Base-by-base conservation (phyloP, 331 rosid species). In the Phaseolus coccineus region DNA sequence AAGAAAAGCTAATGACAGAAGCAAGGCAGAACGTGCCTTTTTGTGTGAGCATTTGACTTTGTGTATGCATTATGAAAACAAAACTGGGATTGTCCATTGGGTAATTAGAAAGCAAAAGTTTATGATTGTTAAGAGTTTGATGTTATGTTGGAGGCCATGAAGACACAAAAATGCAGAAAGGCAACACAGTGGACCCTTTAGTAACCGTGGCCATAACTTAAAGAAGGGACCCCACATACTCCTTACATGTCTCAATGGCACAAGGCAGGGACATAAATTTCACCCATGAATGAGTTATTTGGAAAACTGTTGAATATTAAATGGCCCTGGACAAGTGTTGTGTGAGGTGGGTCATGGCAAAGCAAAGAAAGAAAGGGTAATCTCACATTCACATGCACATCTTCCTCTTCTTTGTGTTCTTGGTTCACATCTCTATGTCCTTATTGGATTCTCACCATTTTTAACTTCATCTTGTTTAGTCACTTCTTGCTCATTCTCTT, bases 191-290 rank as follows among this genome's bases (percentile, higher is more conserved):
- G 82, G 85, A 8, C 72, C 77, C 83, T 47, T 8, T 8, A 30
- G 25, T 6, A 48, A n/a, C 65, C 28, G 16, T 15, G 22, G 40
- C 65, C 75, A 76, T 46, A 42, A 33, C 66, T 57, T 75, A 11
- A 58, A 47, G 68, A 35, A 19, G 2, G 52, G 74, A 81, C 74
- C 81, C 80, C 79, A 56, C 25, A 3, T 15, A 33, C 65, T 74
- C 74, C 88, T 85, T 77, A 33, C 48, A 44, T 86, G 94, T 83
- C 84, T 69, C 76, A 55, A 35, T 56, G 48, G 42, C 84, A 76
- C 66, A 62, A 61, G 88, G 84, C 88, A 85, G 48, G 37, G 89
- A 86, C 85, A 86, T 84, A 78, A 84, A 88, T 88, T 83, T 81
- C 73, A 73, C 61, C 74, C 22, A 79, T 72, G 81, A 70, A 76